Conservation (phyloP, 2,329 filamentous ascomycete species). For the Monosporascus sp. region DNA sequence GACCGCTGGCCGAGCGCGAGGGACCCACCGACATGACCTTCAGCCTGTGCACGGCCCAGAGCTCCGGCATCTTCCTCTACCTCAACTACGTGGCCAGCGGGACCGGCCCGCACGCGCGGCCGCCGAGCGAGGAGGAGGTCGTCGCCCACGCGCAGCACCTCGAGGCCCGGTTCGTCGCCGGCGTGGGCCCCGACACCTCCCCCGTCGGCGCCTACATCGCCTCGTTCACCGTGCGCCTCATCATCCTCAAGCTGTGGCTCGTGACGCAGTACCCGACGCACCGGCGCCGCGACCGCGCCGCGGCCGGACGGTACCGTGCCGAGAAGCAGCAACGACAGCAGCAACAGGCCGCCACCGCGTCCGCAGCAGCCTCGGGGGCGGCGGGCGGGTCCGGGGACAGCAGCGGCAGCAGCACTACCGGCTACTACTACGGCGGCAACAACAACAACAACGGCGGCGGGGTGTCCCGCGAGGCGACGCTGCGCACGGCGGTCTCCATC, state of each 20-base stretch:
- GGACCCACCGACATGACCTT: conserved; percentile 38
- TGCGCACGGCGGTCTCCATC: conserved; percentile 41
- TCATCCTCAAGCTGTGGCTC: conserved; percentile 43
- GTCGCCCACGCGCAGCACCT: conserved; percentile 32
- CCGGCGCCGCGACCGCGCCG: conserved; percentile 16
- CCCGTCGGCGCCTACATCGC: conserved; percentile 32
- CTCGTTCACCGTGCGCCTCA: conserved; percentile 33
- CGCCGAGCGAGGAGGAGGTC: conserved; percentile 33
- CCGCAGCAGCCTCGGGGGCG: neutral
- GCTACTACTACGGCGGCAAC: neutral
- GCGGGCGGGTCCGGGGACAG: neutral
- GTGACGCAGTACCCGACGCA: conserved; percentile 40
- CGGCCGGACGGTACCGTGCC: conserved; percentile 17
- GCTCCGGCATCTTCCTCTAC: conserved; percentile 34
- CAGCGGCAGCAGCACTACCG: neutral
- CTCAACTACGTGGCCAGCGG: conserved; percentile 28
- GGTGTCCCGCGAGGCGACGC: conserved; percentile 35
- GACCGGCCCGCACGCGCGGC: neutral
- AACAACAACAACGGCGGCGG: conserved; percentile 1
- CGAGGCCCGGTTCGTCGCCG: conserved; percentile 33
- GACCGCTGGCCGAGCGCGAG: conserved; percentile 27
- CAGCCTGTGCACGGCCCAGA: conserved; percentile 33
- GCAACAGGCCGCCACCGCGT: neutral
- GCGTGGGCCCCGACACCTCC: conserved; percentile 25
- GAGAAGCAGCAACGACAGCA: neutral